Evolutionary conservation across 257 asterid genomes (phyloP), one percentile per base, ranked within the genome.

Genomic region (Penstemon barbatus): DNA sequence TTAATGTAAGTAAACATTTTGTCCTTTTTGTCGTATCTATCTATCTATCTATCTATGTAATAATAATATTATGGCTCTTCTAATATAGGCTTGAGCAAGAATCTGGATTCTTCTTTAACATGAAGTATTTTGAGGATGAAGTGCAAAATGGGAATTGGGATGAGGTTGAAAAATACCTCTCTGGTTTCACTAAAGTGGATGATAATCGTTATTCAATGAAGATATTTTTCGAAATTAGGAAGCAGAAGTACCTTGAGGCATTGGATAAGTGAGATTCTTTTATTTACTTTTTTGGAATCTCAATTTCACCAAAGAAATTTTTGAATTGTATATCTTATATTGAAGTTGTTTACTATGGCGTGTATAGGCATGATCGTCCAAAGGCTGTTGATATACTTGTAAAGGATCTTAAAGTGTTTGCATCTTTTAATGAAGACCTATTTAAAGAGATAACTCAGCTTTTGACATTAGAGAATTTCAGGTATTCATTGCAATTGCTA

Each of bases 211-310:
- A 90, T 73, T 93, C 98, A 10, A 93, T 93, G 98, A 93, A 93
- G 82, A 88, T 93, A 46, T 93, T 93, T 83, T 93, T 93, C 42
- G 98, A 93, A 78, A 88, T 93, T 65, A 86, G 98, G 83, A 93
- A 93, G 87, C 98, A 93, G 87, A 93, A 93, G 85, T 93, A 90
- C 78, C 97, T 93, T 5, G 98, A 93, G 78, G 97, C 96, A 70
- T 80, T 93, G 87, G 99, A 93, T 59, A 87, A 81, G 98, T 89
- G 77, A 83, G 94, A 33, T 56, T 25, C 33, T 25, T 25, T 25
- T 25, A 25, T 25, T 25, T 25, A 25, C 33, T 25, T 0, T 1
- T 66, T 52, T 36, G 38, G 33, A 19, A 53, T 58, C 41, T 64
- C 19, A 44, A 69, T 8, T 61, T 9, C 37, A 57, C 33, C 11